Conservation (phyloP, 768 basidiomycete genomes). For the Trametopsis cervina region DNA sequence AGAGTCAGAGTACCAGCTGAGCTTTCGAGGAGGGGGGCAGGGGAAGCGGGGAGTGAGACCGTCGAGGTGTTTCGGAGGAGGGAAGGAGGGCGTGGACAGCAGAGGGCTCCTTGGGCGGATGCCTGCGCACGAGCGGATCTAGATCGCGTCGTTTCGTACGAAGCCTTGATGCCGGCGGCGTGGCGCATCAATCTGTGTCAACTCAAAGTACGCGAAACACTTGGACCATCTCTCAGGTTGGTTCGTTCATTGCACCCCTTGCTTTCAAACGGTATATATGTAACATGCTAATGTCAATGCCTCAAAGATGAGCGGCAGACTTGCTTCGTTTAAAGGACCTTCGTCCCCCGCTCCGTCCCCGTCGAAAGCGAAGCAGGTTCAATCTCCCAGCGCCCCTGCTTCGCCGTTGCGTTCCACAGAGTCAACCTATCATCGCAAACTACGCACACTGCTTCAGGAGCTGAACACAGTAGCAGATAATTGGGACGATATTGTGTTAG, state of each 20-base stretch:
- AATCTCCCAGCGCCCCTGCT: slow-evolving; percentile 28
- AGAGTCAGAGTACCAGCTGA: not conserved
- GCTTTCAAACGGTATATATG: too few species aligned
- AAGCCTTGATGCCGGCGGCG: not conserved
- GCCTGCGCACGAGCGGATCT: too few species aligned
- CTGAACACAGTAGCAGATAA: slow-evolving; percentile 53
- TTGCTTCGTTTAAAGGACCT: slow-evolving; percentile 75
- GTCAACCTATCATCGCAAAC: slow-evolving; percentile 76
- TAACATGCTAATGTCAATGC: too few species aligned
- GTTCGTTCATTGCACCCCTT: too few species aligned
- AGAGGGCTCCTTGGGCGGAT: not conserved
- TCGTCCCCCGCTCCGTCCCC: slow-evolving; percentile 71
- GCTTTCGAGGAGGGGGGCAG: too few species aligned
- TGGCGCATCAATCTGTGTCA: not conserved
- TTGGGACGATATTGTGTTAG: slow-evolving; percentile 79
- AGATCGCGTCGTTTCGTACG: too few species aligned
- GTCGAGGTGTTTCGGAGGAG: too few species aligned
- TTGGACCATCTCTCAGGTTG: too few species aligned
- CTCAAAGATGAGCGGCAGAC: slow-evolving; percentile 46
- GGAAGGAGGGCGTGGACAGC: not conserved
- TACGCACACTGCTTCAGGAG: slow-evolving; percentile 63
- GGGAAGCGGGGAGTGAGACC: too few species aligned
- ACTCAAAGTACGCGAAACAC: too few species aligned
- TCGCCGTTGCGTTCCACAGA: slow-evolving; percentile 44
- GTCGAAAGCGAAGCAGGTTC: slow-evolving; percentile 38